Percentiles rank a stretch among this genome's conserved stretches.
Evolutionary conservation across 306 rosid genomes (phyloP).

Genomic region (Corylus heterophylla): DNA sequence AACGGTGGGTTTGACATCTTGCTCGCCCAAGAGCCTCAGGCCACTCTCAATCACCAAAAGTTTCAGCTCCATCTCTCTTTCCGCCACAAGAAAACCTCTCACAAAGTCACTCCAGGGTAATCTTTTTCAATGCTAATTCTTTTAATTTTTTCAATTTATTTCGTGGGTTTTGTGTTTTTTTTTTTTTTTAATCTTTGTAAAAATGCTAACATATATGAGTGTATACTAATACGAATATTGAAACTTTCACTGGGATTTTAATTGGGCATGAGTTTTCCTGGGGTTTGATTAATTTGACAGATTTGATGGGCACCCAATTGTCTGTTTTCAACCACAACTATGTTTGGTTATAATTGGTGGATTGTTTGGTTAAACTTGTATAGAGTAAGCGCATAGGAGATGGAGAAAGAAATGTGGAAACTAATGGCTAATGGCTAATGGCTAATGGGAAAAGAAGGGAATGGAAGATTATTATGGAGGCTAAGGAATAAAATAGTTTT

Average conservation of each 20-base stretch:
- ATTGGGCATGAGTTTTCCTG: background rate
- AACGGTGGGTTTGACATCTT: constrained; percentile 44
- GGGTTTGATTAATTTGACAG: constrained; percentile 1
- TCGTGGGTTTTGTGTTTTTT: background rate
- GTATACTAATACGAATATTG: background rate
- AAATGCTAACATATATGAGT: background rate
- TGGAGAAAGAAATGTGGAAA: background rate
- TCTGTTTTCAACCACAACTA: background rate
- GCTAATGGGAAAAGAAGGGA: background rate
- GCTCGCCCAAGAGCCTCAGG: constrained; percentile 31
- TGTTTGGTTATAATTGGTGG: background rate
- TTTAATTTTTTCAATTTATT: background rate
- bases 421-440: background rate
- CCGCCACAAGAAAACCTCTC: constrained; percentile 31
- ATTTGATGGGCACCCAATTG: background rate
- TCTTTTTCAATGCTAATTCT: background rate
- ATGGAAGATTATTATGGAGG: background rate
- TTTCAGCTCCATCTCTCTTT: constrained; percentile 35
- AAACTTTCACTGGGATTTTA: background rate
- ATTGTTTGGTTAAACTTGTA: background rate
- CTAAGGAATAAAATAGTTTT: background rate
- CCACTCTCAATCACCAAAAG: constrained; percentile 25
- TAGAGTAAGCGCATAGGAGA: background rate
- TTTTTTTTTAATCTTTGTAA: background rate
- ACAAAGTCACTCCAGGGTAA: constrained; percentile 46